Base-by-base conservation (phyloP, 192 early-diverging fungal genomes). In the Physocladia obscura region DNA sequence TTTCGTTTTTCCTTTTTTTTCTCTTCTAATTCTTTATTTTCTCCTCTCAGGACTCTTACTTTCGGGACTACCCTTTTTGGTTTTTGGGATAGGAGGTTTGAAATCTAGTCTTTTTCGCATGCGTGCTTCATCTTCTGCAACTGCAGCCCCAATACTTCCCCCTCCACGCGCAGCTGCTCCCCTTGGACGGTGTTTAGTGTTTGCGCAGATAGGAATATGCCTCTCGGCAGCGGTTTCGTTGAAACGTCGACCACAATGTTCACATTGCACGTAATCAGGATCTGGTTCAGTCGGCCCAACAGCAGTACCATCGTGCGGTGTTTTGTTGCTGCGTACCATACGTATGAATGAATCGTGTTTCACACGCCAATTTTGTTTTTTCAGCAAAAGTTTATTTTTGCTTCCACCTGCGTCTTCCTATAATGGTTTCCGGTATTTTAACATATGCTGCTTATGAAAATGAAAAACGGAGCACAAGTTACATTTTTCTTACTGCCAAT, bases 141-240 rank as follows among this genome's bases (percentile, higher is more conserved):
- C 62, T 0, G 31, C 57, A 21, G 17, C 54, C 32, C 51, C 38
- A 2, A 26, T 22, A 0, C 21, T 38, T 1, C 19, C 24, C 21
- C 55, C 57, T 49, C 63, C 27, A 19, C 51, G 52, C 19, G 17
- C 58, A 1, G 56, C 44, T n/a, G 69, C 58, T 17, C 62, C 56
- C 57, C 74, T 64, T 17, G 65, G 52, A 35, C 74, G 74, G 49
- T 79, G 69, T 67, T 84, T 81, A 2, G 76, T 47, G 51, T 74
- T 75, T 19, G 71, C 71, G 69, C 83, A 85, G 49, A 80, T 64
- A 1, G 83, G 83, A 37, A 85, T 81, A 67, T 85, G 83, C 36
- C 83, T 30, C 40, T 75, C 76, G 0, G 75, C 83, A 8, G 83
- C 73, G 49, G 72, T 75, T 36, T 76, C 70, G 55, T 80, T 85